Evolutionary conservation across 495 filamentous ascomycete species (phyloP), one percentile per base, ranked within the genome.

Genomic region (Trichoderma asperelloides): DNA sequence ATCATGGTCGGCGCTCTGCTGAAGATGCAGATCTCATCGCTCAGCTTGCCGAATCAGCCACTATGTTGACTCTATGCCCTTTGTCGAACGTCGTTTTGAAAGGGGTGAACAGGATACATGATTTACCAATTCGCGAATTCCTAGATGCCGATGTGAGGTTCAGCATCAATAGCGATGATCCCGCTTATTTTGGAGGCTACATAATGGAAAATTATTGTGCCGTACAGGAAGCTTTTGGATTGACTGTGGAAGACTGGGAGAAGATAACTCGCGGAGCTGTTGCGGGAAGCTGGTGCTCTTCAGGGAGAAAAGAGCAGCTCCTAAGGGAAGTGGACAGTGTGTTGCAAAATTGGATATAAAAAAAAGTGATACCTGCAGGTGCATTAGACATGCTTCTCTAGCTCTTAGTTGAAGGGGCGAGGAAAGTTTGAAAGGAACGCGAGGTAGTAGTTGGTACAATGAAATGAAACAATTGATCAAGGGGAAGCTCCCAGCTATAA

Each of bases 151-250:
- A 87, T 0, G 86, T 91, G 39, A 82, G 77, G 72, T 90, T 91
- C 69, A 87, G 85, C 12, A 84, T 91, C 66, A 90, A 90, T 69
- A 88, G 87, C 71, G 88, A 94, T 72, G 90, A 93, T 73, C 90
- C 90, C 62, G 89, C 88, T 12, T 94, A 93, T 74, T 93, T 93
- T 80, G 89, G 89, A 7, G 88, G 86, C 0, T 92, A 91, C 74
- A 86, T 92, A 65, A 76, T 89, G 67, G 87, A 90, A 71, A 91
- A 91, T 69, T 92, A 90, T 73, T 91, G 86, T 69, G 87, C 86
- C 4, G 87, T 92, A 15, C 87, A 92, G 73, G 89, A 91, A 67
- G 87, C 88, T 18, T 89, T 89, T 75, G 72, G 79, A 39, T 69
- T 94, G 68, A 80, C 72, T 21, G 72, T 86, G 3, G 71, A 77